Evolutionary conservation across 1,284 basidiomycete species (phyloP).

Genomic region (Moniliella sp.): DNA sequence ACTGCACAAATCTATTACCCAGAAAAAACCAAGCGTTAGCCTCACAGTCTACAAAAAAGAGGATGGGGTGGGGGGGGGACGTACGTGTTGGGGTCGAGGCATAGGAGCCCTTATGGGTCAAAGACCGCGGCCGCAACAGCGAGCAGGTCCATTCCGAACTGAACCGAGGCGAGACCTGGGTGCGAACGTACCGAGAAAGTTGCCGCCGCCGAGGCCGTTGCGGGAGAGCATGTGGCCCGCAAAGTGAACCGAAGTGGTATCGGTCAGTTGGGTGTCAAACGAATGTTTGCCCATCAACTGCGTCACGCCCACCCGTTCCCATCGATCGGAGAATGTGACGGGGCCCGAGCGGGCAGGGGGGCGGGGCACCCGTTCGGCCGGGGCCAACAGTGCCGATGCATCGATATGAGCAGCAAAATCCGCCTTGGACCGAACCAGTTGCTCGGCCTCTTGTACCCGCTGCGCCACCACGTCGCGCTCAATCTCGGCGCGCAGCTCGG

Average conservation of each 20-base stretch:
- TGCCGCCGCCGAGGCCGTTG: slow-evolving; percentile 37
- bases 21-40: too few species aligned
- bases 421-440: slow-evolving; percentile 40
- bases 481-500: slow-evolving; percentile 43
- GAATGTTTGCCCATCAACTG: slow-evolving; percentile 27
- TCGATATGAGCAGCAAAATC: slow-evolving; percentile 28
- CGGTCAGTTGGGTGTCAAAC: slow-evolving; percentile 21
- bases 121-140: slow-evolving; percentile 36
- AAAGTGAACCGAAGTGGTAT: slow-evolving; percentile 7
- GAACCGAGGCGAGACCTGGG: slow-evolving; percentile 45
- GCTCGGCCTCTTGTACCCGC: slow-evolving; percentile 38
- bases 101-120: slow-evolving; percentile 36
- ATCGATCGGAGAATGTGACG: slow-evolving; percentile 9
- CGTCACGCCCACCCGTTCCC: slow-evolving; percentile 10
- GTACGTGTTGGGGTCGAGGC: slow-evolving; percentile 36
- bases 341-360: slow-evolving; percentile 41
- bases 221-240: slow-evolving; percentile 35
- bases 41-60: too few species aligned
- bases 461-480: slow-evolving; percentile 34
- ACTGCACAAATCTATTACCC: too few species aligned
- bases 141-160: slow-evolving; percentile 32
- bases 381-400: slow-evolving; percentile 21
- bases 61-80: too few species aligned
- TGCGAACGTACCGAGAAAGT: slow-evolving; percentile 44
- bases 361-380: slow-evolving; percentile 11